Conservation (phyloP, 495 filamentous ascomycete species). For the Penicillium angulare region DNA sequence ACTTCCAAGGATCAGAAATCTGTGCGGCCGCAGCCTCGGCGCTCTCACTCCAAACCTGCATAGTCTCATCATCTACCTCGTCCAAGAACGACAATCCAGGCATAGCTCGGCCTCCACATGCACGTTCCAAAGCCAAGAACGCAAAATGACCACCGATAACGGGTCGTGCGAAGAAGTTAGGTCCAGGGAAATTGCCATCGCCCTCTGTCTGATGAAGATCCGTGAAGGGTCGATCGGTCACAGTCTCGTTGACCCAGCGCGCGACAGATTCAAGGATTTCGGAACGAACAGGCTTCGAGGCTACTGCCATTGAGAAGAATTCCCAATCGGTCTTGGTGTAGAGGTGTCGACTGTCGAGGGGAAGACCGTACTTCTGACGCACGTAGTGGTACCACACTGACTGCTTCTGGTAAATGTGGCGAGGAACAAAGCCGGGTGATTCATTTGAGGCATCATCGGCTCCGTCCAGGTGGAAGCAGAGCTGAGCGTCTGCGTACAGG, state of each 20-base stretch:
- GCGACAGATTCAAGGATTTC: slow-evolving; percentile 78
- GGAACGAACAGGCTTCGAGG: slow-evolving; percentile 59
- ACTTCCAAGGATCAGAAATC: slow-evolving; percentile 6
- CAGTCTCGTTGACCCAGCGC: slow-evolving; percentile 83
- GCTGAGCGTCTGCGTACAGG: slow-evolving; percentile 76
- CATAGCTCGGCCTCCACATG: slow-evolving; percentile 69
- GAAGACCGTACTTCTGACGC: slow-evolving; percentile 77
- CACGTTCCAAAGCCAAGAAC: slow-evolving; percentile 72
- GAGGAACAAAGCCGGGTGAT: slow-evolving; percentile 58
- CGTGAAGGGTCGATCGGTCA: slow-evolving; percentile 73
- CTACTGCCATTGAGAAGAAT: slow-evolving; percentile 82
- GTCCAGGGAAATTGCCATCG: slow-evolving; percentile 62
- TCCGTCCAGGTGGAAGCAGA: slow-evolving; percentile 72
- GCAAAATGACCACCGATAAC: slow-evolving; percentile 89
- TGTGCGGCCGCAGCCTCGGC: slow-evolving; percentile 29
- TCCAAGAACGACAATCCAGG: slow-evolving; percentile 65
- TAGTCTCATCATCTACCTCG: slow-evolving; percentile 22
- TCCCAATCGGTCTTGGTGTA: slow-evolving; percentile 96
- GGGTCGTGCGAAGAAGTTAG: slow-evolving; percentile 76
- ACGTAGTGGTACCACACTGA: slow-evolving; percentile 84
- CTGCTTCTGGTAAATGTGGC: slow-evolving; percentile 77
- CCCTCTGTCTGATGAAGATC: slow-evolving; percentile 83
- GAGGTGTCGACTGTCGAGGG: slow-evolving; percentile 81
- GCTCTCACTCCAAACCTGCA: slow-evolving; percentile 18
- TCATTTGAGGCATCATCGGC: slow-evolving; percentile 22